Base-by-base conservation (phyloP, 1,284 basidiomycete species). In the Malassezia japonica region DNA sequence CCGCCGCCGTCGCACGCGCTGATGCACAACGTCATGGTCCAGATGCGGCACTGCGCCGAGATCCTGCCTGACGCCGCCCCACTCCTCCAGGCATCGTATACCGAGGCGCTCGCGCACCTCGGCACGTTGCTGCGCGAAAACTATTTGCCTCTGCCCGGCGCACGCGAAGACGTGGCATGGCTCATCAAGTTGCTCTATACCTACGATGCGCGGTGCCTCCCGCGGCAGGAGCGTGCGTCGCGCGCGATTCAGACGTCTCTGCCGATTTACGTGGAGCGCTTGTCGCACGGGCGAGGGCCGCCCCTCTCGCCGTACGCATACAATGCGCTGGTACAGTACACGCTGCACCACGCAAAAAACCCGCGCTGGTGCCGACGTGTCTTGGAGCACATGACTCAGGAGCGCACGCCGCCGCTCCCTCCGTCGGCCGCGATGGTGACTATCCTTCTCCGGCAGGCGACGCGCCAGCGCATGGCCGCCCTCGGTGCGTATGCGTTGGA, bases 21-120 rank as follows among this genome's bases (percentile, higher is more conserved):
- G 9, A 31, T 54, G 46, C 51, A 54, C 28, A 43, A 41, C 8
- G 18, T 54, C 46, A 54, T 54, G 51, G 34, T 54, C 24, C 43
- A 48, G 39, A 48, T 54, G 51, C 32, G 33, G 7, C 18, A 25
- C 18, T 29, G 44, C 21, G 37, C 28, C 15, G 31, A 31, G 6
- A 33, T 39, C 15, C 15, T 54, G 3, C 33, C 18, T 3, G 4
- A 18, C 9, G 29, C 24, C 4, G 29, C 44, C 9, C 32, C 39
- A 8, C 37, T 13, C 2, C n/a, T 24, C 8, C 21, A 36, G 27
- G 20, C 12, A 4, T 36, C 32, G 16, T 54, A 54, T 29, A 21
- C 35, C 12, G 31, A 37, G 1, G 51, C 51, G 3, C 40, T 54
- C 9, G 18, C 29, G 12, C 20, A 12, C 10, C 42, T 54, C 10